Base-by-base conservation (phyloP, 2,329 filamentous ascomycete species). In the Aspergillus tubingensis region DNA sequence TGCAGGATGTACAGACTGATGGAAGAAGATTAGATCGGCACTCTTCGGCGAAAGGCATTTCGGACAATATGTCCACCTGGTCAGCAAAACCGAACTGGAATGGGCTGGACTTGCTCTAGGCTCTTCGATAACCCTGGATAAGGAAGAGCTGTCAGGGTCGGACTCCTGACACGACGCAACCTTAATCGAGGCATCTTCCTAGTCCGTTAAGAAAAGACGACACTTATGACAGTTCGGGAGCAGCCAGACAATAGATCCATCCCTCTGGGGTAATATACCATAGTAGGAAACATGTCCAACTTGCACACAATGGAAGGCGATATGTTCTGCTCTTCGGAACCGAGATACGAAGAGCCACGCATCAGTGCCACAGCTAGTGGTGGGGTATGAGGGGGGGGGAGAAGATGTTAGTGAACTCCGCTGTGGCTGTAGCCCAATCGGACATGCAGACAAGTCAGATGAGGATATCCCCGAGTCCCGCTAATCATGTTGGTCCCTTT, bases 91-190 rank as follows among this genome's bases (percentile, higher is more conserved):
- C 21, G 23, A 17, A 54, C 57, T 57, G 54, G 41, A 49, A 49
- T 21, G 54, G 54, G 54, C 54, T 57, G 54, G 54, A 48, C 54
- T 43, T 38, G 54, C 36, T 57, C 54, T 57, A 57, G 54, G 47
- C 54, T 39, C 30, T 8, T 36, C 3, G 43, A 48, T 48, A 32
- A 32, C 36, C 48, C 23, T 17, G 47, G 47, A 30, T 11, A 19
- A 49, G 25, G 25, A 27, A 27, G 25, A 36, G 25, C 23, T 50
- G 47, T 36, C 47, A 50, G 17, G 47, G 30, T 32, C 25, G 25
- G 47, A 50, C 25, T 27, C 47, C 11, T 13, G 47, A 50, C 15
- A 50, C 30, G 47, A 50, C 25, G 47, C 47, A 50, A 50, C 25
- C 47, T 50, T 50, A 50, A 30, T 27, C 8, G 8, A 11, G 44